phyloP scores from a whole-genome alignment of 2,329 filamentous ascomycete species.

The Calonectria pseudoreteaudii region DNA sequence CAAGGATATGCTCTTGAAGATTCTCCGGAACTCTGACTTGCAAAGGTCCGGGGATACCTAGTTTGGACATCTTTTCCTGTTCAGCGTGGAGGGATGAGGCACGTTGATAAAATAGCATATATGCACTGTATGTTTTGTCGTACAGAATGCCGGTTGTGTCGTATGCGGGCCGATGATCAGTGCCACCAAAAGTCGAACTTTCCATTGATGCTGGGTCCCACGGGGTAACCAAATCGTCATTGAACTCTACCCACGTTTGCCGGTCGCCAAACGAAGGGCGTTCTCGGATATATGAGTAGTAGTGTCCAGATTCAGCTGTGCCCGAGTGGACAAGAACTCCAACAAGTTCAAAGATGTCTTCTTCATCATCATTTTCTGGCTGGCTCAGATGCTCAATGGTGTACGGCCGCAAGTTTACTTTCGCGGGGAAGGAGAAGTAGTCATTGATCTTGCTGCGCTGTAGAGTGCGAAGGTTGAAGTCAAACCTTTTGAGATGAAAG shows the following conservation, averaged over 20 bases:
- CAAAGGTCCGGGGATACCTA: slow-evolving; percentile 49
- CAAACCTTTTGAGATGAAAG: slow-evolving; percentile 91
- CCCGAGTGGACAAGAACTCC: slow-evolving; percentile 94
- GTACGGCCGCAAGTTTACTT: slow-evolving; percentile 89
- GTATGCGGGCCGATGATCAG: slow-evolving; percentile 64
- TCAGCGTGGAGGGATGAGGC: slow-evolving; percentile 71
- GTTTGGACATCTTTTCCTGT: slow-evolving; percentile 56
- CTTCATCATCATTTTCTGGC: slow-evolving; percentile 62
- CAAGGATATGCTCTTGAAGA: slow-evolving; percentile 70
- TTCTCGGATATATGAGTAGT: slow-evolving; percentile 95
- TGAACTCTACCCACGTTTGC: slow-evolving; percentile 88
- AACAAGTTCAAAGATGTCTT: slow-evolving; percentile 92
- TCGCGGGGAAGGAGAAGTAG: slow-evolving; percentile 86
- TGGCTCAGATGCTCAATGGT: slow-evolving; percentile 86
- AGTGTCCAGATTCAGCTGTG: slow-evolving; percentile 93
- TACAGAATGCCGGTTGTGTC: slow-evolving; percentile 60
- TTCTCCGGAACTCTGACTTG: slow-evolving; percentile 58
- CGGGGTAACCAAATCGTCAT: slow-evolving; percentile 83
- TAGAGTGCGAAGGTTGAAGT: slow-evolving; percentile 82
- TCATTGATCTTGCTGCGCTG: slow-evolving; percentile 95
- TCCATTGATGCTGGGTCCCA: slow-evolving; percentile 83
- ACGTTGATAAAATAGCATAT: slow-evolving; percentile 98
- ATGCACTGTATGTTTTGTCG: slow-evolving; percentile 86
- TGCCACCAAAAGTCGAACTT: slow-evolving; percentile 82
- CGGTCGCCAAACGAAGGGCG: slow-evolving; percentile 66